Base-by-base conservation (phyloP, 139 green algal genomes). In the Chlamydomonas asymmetrica region DNA sequence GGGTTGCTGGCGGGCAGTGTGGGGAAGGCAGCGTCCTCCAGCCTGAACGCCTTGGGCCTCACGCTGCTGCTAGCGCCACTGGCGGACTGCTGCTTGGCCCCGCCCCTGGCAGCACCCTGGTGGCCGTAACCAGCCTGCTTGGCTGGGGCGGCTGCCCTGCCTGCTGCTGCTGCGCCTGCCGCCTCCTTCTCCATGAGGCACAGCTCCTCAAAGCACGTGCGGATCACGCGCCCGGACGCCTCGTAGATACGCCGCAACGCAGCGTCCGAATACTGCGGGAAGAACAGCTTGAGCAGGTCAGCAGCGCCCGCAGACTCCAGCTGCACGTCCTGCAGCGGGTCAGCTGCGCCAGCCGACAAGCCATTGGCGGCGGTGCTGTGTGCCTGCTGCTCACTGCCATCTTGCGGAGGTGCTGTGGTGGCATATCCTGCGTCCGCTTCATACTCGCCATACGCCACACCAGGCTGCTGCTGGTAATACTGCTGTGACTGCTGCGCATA, bases 271-370 rank as follows among this genome's bases (percentile, higher is more conserved):
- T 77, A 77, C 32, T 63, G 38, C 9, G 71, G 71, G 41, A 77
- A 77, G 23, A 77, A 69, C 32, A 69, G 45, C 41, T 45, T 59
- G 41, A 77, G 71, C 7, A 77, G 59, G 41, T 77, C 71, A 0
- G 18, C 5, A 20, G 40, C 70, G n/a, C 68, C 57, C 3, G 16
- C n/a, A 0, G 41, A 16, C 3, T 39, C 5, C 70, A 76, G 38
- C 3, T 3, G 37, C 37, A 22, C 18, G 35, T 25, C 61, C 6
- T 6, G 20, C 23, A 25, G 23, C 35, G 61, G 6, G 34, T 43
- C 34, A 4, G 5, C 5, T 1, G 16, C 59, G 0, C 34, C 32
- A 63, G 1, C 29, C 3, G n/a, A n/a, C n/a, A n/a, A n/a, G n/a
- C n/a, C n/a, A n/a, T n/a, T n/a, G n/a, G n/a, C n/a, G n/a, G n/a